phyloP scores from a whole-genome alignment of 257 asterid genomes.

The Solanum phureja region DNA sequence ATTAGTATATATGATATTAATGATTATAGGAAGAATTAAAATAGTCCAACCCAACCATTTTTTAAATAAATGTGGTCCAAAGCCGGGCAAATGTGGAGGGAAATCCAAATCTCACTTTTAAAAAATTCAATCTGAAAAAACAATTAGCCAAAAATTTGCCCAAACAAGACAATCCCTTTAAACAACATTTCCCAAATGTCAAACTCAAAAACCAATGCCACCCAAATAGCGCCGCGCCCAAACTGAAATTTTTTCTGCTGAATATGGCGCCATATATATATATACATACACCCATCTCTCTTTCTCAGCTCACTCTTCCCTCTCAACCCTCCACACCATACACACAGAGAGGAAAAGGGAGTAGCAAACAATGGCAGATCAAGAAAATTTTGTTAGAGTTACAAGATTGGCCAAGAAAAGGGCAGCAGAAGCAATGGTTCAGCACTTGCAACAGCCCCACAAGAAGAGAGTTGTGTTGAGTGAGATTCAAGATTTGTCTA shows the following conservation, averaged over 20 bases:
- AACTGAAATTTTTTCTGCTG: neutral
- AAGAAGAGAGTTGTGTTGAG: slow-evolving; percentile 17
- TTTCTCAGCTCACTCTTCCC: neutral
- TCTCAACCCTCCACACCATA: neutral
- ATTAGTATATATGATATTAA: too few relatives aligned
- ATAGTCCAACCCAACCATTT: too few relatives aligned
- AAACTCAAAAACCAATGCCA: neutral
- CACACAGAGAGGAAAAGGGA: neutral
- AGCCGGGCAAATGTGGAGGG: neutral
- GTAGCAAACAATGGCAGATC: slow-evolving; percentile 1
- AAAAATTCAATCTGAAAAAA: neutral
- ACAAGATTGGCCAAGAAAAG: slow-evolving; percentile 17
- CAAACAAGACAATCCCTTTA: too few relatives aligned
- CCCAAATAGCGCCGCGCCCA: neutral
- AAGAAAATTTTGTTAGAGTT: neutral
- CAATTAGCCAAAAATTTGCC: too few relatives aligned
- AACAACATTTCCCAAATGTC: neutral
- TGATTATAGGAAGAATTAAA: too few relatives aligned
- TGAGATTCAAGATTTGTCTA: neutral
- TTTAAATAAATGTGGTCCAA: neutral
- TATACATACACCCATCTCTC: neutral
- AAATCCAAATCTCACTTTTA: neutral
- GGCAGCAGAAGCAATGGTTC: slow-evolving; percentile 11
- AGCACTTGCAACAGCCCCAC: neutral
- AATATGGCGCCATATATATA: neutral